Conservation (phyloP, 1,284 basidiomycete species). For the Ustilago loliicola region DNA sequence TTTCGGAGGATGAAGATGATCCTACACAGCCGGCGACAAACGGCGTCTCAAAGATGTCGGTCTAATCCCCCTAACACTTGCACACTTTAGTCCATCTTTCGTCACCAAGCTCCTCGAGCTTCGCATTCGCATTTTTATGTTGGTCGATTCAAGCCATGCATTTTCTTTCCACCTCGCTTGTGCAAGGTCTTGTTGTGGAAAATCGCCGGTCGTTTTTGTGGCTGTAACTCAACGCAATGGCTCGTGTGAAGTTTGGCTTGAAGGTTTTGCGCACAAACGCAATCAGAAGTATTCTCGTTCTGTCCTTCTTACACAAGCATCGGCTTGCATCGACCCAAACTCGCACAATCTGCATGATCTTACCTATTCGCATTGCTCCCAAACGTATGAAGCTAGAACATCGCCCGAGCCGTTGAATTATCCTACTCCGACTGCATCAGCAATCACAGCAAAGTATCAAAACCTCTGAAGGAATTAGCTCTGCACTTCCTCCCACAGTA, state of each 20-base stretch:
- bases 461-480: not conserved
- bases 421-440: not conserved
- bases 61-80: no score
- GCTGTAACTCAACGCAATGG: no score
- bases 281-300: not conserved
- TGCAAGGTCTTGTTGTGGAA: no score
- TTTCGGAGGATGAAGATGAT: constrained; percentile 31
- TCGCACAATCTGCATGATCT: not conserved
- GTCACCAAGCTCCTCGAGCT: no score
- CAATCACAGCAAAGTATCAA: not conserved
- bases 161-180: no score
- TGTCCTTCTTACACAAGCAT: no score
- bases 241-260: no score
- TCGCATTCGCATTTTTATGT: no score
- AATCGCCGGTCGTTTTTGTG: no score
- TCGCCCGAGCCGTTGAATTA: not conserved
- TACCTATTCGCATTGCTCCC: not conserved
- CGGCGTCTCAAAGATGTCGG: constrained; percentile 23
- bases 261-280: no score
- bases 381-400: not conserved
- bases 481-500: not conserved
- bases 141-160: no score
- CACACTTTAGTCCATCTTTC: no score
- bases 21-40: not conserved
- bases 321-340: not conserved